Base-by-base conservation (phyloP, 2,329 filamentous ascomycete genomes). In the Ilyonectria destructans region DNA sequence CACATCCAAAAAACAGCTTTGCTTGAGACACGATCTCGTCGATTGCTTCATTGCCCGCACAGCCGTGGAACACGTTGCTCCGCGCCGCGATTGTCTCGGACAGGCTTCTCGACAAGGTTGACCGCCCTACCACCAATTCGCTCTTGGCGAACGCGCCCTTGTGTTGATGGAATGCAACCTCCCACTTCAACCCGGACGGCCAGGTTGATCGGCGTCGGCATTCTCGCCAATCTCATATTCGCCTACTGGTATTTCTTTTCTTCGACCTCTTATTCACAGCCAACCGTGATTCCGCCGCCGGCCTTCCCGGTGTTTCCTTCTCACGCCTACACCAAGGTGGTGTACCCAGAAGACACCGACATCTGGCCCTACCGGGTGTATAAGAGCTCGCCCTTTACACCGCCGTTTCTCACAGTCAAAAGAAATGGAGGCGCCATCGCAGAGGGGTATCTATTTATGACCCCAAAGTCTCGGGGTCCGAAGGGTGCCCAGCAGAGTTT, bases 381-480 rank as follows among this genome's bases (percentile, higher is more conserved):
- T 43, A 77, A 74, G n/a, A 72, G 64, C 23, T 74, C 75, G 1
- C 69, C 71, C 2, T 73, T 68, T 19, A 74, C 60, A 8, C 75
- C 75, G 1, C 74, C 75, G 5, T 63, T 69, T 17, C 52, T 77
- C 1, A 66, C 65, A 31, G 54, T 74, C 49, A 73, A 63, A n/a
- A 4, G 56, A 1, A 75, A 72, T 26, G 68, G 68, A 4, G 73
- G 70, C 2, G 40, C 70, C 5, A 57, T 76, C 4, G 69, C 77
- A 0, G 70, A 77, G 4, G 77, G 77, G 0, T 76, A 79, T 6
- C 51, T 78, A 3, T 76, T 79, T 29, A 73, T 78, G 43, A 77
- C 75, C 1, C 69, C 72, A 1, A 69, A 77, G 23, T 58, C 61
- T 2, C 69, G 68, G 2, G 26, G 26, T 0, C 63, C 62, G 1